Conservation (phyloP, 768 basidiomycete genomes). For the Botryobasidium botryosum region DNA sequence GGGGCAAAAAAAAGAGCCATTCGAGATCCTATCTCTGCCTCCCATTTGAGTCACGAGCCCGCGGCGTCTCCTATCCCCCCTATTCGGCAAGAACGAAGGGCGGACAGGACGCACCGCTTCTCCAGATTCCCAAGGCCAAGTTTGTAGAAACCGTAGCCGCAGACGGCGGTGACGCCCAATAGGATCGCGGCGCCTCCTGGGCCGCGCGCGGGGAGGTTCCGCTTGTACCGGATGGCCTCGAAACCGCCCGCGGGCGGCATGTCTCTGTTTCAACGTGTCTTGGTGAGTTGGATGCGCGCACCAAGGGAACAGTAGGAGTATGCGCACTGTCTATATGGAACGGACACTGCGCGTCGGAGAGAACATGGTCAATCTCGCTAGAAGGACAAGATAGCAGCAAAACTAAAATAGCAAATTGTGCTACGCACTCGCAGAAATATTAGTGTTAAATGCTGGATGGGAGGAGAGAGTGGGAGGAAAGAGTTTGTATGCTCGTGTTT, state of each 20-base stretch:
- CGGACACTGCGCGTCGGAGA: too few species aligned
- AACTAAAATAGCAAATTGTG: too few species aligned
- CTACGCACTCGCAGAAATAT: too few species aligned
- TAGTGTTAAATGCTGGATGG: too few species aligned
- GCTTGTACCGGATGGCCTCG: constrained; percentile 84
- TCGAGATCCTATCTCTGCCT: too few species aligned
- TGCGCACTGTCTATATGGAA: constrained; percentile 1
- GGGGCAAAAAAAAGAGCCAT: not conserved
- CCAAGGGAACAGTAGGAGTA: not conserved
- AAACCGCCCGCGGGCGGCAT: constrained; percentile 93
- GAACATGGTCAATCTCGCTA: too few species aligned
- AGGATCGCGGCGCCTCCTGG: constrained; percentile 76
- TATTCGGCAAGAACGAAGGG: not conserved
- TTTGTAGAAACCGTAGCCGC: constrained; percentile 82
- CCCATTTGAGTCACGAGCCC: too few species aligned
- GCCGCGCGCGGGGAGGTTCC: constrained; percentile 80
- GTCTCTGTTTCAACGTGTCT: constrained; percentile 47
- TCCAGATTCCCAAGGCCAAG: constrained; percentile 83
- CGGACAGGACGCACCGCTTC: constrained; percentile 50
- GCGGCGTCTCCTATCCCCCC: not conserved
- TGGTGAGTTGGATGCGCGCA: not conserved
- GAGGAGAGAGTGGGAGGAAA: too few species aligned
- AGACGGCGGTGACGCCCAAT: constrained; percentile 69
- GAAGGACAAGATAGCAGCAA: too few species aligned
- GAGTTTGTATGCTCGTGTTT: too few species aligned